Percentiles rank a stretch among this genome's conserved stretches.
These are phyloP conservation scores for Camelina sativa DNA, from an alignment of 345 rosid genomes.

Conservation along the genomic window DNA sequence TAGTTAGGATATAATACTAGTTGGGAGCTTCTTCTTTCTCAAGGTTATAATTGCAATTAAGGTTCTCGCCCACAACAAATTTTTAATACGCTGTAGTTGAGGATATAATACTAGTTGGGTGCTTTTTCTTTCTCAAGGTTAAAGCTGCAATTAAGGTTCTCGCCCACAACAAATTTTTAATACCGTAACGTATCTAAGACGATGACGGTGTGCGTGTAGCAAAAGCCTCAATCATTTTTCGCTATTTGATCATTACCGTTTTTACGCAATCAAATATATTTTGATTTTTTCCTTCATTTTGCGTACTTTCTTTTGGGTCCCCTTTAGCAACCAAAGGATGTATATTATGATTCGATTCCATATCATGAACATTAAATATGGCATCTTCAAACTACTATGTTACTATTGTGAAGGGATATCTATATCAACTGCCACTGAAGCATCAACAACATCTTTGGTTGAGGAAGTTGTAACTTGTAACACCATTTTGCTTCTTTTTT, in stretches of 20 bases:
- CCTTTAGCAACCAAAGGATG: background rate
- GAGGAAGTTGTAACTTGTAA: background rate
- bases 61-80: constrained; percentile 3
- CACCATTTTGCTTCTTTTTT: no score
- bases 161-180: background rate
- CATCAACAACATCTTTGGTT: constrained; percentile 13
- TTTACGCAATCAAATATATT: background rate
- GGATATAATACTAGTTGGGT: constrained; percentile 7
- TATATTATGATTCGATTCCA: background rate
- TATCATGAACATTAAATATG: background rate
- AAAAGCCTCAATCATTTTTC: constrained; percentile 30
- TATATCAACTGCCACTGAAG: constrained; percentile 1
- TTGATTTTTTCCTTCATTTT: background rate
- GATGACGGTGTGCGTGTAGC: constrained; percentile 30
- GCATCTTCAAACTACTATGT: background rate
- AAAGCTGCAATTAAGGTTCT: background rate
- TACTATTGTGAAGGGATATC: background rate
- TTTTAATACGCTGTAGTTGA: background rate
- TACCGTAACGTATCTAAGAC: constrained; percentile 21
- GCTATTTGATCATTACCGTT: background rate
- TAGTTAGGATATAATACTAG: constrained; percentile 14
- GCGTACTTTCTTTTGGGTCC: background rate
- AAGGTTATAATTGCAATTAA: background rate
- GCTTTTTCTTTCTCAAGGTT: background rate
- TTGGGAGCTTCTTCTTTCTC: constrained; percentile 6